Evolutionary conservation across 441 rosid species (phyloP).

Genomic region (Bocquillonia castaneifolia): DNA sequence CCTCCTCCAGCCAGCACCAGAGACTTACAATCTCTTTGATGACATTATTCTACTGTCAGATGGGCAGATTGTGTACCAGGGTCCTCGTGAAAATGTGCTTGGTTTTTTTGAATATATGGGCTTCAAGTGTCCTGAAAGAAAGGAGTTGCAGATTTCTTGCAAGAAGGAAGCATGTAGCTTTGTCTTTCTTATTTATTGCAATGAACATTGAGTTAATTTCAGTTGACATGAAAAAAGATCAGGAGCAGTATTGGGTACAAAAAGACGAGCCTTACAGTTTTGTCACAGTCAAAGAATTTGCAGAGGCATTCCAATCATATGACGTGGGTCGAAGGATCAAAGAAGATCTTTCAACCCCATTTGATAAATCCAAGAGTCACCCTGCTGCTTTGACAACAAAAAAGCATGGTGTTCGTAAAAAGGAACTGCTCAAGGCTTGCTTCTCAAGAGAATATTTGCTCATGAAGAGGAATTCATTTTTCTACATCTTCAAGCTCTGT

Average conservation of each 20-base stretch:
- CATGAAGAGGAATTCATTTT: slow-evolving; percentile 84
- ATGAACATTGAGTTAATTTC: too few species aligned
- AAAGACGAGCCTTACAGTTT: slow-evolving; percentile 58
- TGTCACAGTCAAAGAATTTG: slow-evolving; percentile 55
- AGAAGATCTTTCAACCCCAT: slow-evolving; percentile 57
- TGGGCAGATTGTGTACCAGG: slow-evolving; percentile 79
- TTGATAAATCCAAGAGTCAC: slow-evolving; percentile 57
- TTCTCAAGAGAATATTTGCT: slow-evolving; percentile 67
- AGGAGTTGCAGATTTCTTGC: slow-evolving; percentile 78
- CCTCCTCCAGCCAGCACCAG: slow-evolving; percentile 95
- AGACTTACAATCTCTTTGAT: slow-evolving; percentile 75
- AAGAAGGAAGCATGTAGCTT: slow-evolving; percentile 44
- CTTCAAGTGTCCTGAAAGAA: slow-evolving; percentile 75
- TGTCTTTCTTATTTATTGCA: too few species aligned
- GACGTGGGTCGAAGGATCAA: slow-evolving; percentile 47
- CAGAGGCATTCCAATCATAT: slow-evolving; percentile 67
- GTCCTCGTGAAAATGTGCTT: slow-evolving; percentile 64
- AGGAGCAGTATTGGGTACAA: slow-evolving; percentile 67
- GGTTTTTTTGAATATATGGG: slow-evolving; percentile 64
- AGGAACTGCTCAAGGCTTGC: slow-evolving; percentile 62
- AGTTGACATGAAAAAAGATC: slow-evolving; percentile 94
- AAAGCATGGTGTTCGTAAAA: slow-evolving; percentile 54
- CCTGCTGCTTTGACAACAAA: slow-evolving; percentile 67
- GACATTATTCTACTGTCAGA: slow-evolving; percentile 72
- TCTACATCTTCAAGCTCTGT: slow-evolving; percentile 80